Base-by-base conservation (phyloP, 1,284 basidiomycete genomes). In the Sanghuangporus weigelae region DNA sequence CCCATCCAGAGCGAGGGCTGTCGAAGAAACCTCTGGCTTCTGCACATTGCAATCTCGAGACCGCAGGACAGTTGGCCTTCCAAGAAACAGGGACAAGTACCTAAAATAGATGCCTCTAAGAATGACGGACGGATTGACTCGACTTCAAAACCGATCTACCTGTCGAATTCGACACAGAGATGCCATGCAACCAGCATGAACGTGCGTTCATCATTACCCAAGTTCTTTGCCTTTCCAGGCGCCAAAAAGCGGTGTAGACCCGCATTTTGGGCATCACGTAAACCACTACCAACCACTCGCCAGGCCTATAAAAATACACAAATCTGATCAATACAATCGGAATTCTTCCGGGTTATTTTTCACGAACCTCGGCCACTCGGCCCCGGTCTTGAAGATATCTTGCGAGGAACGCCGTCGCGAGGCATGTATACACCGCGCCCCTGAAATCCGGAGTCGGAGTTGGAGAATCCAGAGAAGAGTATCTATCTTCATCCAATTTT, bases 191-290 rank as follows among this genome's bases (percentile, higher is more conserved):
- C 46, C 21, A 57, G 23, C 42, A 57, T 55, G 53, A 80, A 66
- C 76, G 79, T 67, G 80, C 82, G 59, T 44, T 66, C 46, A 35
- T 63, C 58, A 19, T 75, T 74, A 3, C 77, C 77, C 77, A 81
- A 80, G 62, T 74, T 73, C 63, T 79, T 78, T 79, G 79, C 81
- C 55, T 75, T 74, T 23, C 69, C 69, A 76, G 79, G 79, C 12
- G 73, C 75, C 2, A 80, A 79, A 69, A 83, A 82, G 51, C 46
- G 75, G 67, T 84, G 81, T 70, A 84, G 74, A 1, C 82, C 81
- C 19, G 81, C 73, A 12, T 81, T 76, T 68, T 80, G 74, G 7
- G 81, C 82, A 57, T 73, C 75, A 36, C 81, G 73, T 40, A 82
- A 70, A 10, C 76, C 78, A 50, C 69, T 73, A 0, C 82, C 81